These are phyloP conservation scores for Bryoglossum gracile DNA, from an alignment of 495 filamentous ascomycete genomes.

Conservation along the genomic window DNA sequence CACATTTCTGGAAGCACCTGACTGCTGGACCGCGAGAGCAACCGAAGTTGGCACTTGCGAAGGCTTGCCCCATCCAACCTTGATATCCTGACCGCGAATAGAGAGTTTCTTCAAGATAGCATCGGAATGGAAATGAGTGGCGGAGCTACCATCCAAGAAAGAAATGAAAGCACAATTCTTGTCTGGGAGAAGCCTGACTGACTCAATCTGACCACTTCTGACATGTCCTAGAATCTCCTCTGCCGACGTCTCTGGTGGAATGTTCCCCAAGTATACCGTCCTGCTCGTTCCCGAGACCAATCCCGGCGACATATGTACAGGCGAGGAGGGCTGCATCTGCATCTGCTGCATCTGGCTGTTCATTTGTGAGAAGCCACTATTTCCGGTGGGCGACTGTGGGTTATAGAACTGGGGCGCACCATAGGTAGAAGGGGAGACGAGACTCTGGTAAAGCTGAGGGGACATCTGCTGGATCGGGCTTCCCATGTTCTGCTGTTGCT, in stretches of 20 bases:
- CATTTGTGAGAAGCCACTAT: constrained; percentile 59
- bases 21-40: constrained; percentile 92
- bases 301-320: constrained; percentile 67
- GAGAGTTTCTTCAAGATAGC: constrained; percentile 98
- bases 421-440: constrained; percentile 70
- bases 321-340: constrained; percentile 49
- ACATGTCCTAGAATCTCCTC: constrained; percentile 98
- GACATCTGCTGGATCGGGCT: constrained; percentile 53
- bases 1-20: constrained; percentile 94
- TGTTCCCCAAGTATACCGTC: constrained; percentile 96
- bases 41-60: constrained; percentile 98
- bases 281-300: constrained; percentile 86
- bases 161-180: constrained; percentile 99
- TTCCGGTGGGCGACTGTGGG: constrained; percentile 80
- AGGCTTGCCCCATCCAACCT: constrained; percentile 98
- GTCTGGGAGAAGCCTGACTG: constrained; percentile 87
- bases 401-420: constrained; percentile 68
- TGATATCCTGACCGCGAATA: constrained; percentile 97
- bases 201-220: constrained; percentile 96
- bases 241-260: constrained; percentile 93
- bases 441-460: constrained; percentile 66
- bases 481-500: constrained; percentile 39
- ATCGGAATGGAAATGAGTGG: constrained; percentile 98
- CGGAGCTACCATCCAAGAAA: constrained; percentile 92
- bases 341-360: constrained; percentile 48